These are phyloP conservation scores for Penicillium sp. DNA, from an alignment of 2,329 filamentous ascomycete genomes.

Conservation along the genomic window DNA sequence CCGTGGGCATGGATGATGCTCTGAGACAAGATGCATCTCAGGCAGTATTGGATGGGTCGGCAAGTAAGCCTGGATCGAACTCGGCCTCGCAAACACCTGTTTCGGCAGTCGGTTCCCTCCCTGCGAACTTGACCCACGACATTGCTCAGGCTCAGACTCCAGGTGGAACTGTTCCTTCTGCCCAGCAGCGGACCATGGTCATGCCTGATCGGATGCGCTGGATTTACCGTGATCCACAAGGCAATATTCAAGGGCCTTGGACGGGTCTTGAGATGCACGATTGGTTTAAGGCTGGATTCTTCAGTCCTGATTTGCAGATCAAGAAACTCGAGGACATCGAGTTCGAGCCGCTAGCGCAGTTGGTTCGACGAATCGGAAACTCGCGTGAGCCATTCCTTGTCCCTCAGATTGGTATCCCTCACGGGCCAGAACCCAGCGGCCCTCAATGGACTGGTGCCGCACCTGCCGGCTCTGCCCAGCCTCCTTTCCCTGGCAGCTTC, in stretches of 20 bases:
- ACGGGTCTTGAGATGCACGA: conserved; percentile 99
- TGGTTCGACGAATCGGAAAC: conserved; percentile 94
- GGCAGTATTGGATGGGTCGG: conserved; percentile 27
- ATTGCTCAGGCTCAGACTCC: conserved; percentile 34
- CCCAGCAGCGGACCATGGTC: conserved; percentile 84
- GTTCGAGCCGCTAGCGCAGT: conserved; percentile 90
- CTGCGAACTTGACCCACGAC: conserved; percentile 32
- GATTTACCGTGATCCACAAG: conserved; percentile 95
- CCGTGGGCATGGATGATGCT: conserved; percentile 54
- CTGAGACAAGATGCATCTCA: conserved; percentile 9
- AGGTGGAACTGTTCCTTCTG: conserved; percentile 62
- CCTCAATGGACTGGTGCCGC: conserved; percentile 51
- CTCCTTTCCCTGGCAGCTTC: conserved; percentile 89
- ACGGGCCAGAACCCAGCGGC: conserved; percentile 67
- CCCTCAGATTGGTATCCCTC: conserved; percentile 91
- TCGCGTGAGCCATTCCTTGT: conserved; percentile 96
- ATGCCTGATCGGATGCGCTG: conserved; percentile 99
- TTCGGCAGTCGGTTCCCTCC: conserved; percentile 35
- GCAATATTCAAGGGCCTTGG: conserved; percentile 88
- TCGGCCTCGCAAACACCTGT: conserved; percentile 38
- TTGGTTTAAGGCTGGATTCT: conserved; percentile 99
- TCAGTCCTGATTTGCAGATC: conserved; percentile 88
- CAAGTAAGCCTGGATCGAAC: conserved; percentile 29
- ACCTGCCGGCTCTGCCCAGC: conserved; percentile 63
- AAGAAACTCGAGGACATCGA: conserved; percentile 92